Evolutionary conservation across 768 basidiomycete species (phyloP).

Genomic region (Kondoa malvinella): DNA sequence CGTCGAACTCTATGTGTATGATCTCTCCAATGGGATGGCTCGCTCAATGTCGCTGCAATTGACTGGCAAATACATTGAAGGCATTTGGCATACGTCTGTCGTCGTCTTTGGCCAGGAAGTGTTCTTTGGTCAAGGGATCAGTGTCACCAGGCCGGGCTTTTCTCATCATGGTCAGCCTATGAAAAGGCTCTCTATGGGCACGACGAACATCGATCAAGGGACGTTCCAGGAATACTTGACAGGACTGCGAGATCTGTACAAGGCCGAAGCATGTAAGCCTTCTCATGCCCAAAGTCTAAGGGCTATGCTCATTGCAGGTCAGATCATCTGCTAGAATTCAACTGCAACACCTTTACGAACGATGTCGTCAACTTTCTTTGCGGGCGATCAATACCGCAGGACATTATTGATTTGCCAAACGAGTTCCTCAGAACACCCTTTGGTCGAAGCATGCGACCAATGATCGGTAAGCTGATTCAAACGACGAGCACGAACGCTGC

Average conservation of each 20-base stretch:
- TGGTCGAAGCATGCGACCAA: background rate
- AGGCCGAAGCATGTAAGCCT: slow-evolving; percentile 52
- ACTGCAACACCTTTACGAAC: slow-evolving; percentile 25
- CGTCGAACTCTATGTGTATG: slow-evolving; percentile 77
- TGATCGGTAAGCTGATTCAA: slow-evolving; percentile 17
- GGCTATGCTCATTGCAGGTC: slow-evolving; percentile 1
- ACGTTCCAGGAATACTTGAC: slow-evolving; percentile 70
- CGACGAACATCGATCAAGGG: slow-evolving; percentile 30
- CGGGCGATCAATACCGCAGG: slow-evolving; percentile 18
- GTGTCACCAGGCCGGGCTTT: slow-evolving; percentile 49
- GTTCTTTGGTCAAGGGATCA: slow-evolving; percentile 79
- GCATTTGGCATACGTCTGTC: slow-evolving; percentile 69
- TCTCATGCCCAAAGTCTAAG: background rate
- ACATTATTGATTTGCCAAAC: slow-evolving; percentile 20
- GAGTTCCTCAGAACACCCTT: slow-evolving; percentile 19
- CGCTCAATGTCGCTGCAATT: slow-evolving; percentile 58
- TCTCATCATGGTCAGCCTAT: slow-evolving; percentile 41
- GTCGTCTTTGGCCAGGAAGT: slow-evolving; percentile 72
- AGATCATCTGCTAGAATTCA: slow-evolving; percentile 21
- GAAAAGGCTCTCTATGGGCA: slow-evolving; percentile 8
- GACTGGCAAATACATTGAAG: slow-evolving; percentile 70
- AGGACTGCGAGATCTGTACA: slow-evolving; percentile 62
- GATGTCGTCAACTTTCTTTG: slow-evolving; percentile 25
- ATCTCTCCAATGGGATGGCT: slow-evolving; percentile 75
- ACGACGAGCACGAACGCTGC: background rate